A percentile compares a stretch with the other conserved stretches of the same genome.
Conservation (phyloP, 768 basidiomycete genomes). For the Amanita muscaria region DNA sequence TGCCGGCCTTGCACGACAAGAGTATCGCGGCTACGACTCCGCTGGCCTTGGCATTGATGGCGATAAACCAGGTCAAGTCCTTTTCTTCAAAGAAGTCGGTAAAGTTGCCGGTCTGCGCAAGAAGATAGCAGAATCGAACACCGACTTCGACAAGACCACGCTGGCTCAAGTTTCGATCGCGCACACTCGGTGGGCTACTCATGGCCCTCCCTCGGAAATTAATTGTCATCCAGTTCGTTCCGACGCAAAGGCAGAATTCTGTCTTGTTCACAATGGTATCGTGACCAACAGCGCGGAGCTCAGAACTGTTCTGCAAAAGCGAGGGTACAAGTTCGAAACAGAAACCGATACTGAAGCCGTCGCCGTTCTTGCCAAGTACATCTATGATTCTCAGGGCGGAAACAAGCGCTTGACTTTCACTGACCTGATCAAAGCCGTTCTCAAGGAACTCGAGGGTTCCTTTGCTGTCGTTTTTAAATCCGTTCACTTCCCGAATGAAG, state of each 20-base stretch:
- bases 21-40: conserved; percentile 98
- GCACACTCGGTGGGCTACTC: conserved; percentile 99
- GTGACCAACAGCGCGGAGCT: conserved; percentile 92
- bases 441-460: conserved; percentile 97
- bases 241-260: conserved; percentile 75
- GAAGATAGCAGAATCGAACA: conserved; percentile 62
- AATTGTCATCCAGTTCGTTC: conserved; percentile 96
- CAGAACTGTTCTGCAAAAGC: conserved; percentile 87
- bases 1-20: conserved; percentile 87
- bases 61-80: conserved; percentile 65
- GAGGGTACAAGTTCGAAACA: conserved; percentile 87
- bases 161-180: conserved; percentile 92
- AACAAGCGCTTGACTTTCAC: conserved; percentile 85
- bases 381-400: conserved; percentile 80
- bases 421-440: conserved; percentile 85
- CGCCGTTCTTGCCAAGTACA: conserved; percentile 91
- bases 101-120: conserved; percentile 92
- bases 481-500: conserved; percentile 87
- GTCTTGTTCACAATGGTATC: conserved; percentile 96
- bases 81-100: conserved; percentile 96
- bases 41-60: conserved; percentile 90
- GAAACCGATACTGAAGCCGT: conserved; percentile 99
- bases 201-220: conserved; percentile 76
- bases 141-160: conserved; percentile 71
- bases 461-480: conserved; percentile 99